Evolutionary conservation across 1,284 basidiomycete species (phyloP).

Genomic region (Marasmius fiardii): DNA sequence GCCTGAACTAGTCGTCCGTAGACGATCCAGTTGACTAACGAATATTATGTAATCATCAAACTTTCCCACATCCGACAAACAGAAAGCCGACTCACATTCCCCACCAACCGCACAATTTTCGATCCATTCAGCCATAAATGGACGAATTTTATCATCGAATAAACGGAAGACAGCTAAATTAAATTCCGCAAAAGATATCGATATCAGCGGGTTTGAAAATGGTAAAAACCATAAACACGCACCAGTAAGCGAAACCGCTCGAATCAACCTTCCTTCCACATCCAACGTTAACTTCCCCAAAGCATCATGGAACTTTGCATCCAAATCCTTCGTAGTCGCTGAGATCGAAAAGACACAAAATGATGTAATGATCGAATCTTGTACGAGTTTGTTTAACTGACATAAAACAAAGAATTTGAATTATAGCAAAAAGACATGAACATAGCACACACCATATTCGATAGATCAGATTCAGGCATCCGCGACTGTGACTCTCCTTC

Average conservation of each 20-base stretch:
- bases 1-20: constrained; percentile 46
- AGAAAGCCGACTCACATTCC: constrained; percentile 56
- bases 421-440: not conserved
- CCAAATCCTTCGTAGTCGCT: constrained; percentile 48
- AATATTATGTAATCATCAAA: not conserved
- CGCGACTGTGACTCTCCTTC: constrained; percentile 32
- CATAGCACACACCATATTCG: constrained; percentile 41
- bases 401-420: constrained; percentile 8
- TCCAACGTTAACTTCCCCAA: constrained; percentile 47
- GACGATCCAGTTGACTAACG: constrained; percentile 58
- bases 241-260: constrained; percentile 46
- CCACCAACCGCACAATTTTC: constrained; percentile 47
- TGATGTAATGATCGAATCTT: constrained; percentile 39
- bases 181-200: too few relatives aligned
- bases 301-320: constrained; percentile 44
- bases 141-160: constrained; percentile 44
- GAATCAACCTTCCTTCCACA: constrained; percentile 51
- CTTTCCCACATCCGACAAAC: too few relatives aligned
- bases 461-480: constrained; percentile 32
- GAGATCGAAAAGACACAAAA: constrained; percentile 45
- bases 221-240: constrained; percentile 32
- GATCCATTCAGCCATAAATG: constrained; percentile 51
- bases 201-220: too few relatives aligned
- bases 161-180: constrained; percentile 26
- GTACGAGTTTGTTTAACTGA: constrained; percentile 44